These are phyloP conservation scores for Pinus tabuliformis DNA, from an alignment of 75 land plant species.

Conservation along the genomic window DNA sequence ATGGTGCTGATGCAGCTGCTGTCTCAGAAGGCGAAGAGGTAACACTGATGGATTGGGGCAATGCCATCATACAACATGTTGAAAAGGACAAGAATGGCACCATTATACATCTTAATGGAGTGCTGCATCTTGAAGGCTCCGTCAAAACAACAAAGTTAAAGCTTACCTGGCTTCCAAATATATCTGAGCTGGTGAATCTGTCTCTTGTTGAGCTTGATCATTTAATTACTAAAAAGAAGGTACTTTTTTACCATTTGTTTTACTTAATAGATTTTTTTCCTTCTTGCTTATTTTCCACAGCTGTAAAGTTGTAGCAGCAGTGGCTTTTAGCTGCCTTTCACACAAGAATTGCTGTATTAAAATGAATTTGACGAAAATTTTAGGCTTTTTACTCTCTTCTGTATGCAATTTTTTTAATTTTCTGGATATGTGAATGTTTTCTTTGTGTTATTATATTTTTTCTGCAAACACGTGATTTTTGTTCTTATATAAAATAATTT, in stretches of 20 bases:
- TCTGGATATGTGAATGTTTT: no score
- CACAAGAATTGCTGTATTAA: neutral
- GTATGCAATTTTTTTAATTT: no score
- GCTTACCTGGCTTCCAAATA: constrained; percentile 89
- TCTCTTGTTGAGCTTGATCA: constrained; percentile 74
- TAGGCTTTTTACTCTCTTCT: no score
- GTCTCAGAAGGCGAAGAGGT: constrained; percentile 84
- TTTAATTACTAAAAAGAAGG: constrained; percentile 90
- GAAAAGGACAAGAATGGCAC: constrained; percentile 60
- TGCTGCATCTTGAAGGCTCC: constrained; percentile 85
- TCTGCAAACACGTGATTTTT: neutral
- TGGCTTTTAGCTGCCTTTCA: no score
- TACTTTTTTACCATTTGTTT: neutral
- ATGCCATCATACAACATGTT: constrained; percentile 70
- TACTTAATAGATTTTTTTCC: no score
- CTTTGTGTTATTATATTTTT: neutral
- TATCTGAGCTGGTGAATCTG: constrained; percentile 62
- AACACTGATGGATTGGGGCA: constrained; percentile 98
- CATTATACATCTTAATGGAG: constrained; percentile 52
- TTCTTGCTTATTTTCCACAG: no score
- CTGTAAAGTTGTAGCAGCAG: no score
- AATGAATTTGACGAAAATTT: no score
- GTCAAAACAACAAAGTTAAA: constrained; percentile 93
- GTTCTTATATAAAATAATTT: no score
- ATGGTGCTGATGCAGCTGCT: constrained; percentile 66